Evolutionary conservation across 768 basidiomycete species (phyloP), one percentile per base, ranked within the genome.

Genomic region (Xanthoconium purpureum): DNA sequence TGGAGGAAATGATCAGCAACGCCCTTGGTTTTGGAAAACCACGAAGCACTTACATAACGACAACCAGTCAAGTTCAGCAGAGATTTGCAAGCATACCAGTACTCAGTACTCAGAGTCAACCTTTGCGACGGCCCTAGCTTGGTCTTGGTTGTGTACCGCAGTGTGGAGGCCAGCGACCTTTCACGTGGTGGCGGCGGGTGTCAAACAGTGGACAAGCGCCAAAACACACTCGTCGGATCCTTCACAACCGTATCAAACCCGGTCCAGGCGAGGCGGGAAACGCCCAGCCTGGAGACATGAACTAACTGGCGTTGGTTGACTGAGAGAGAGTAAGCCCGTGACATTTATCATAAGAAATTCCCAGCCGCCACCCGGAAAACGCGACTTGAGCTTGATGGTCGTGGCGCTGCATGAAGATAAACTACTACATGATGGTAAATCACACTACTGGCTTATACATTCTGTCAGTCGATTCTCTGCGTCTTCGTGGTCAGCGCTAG

Each of bases 1-100:
- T n/a, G 48, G 3, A 43, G 40, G 46, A 52, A 55, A 63, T 55
- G 50, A 58, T 69, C 62, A 68, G 72, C 58, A 63, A 52, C 40
- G 57, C n/a, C 49, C 43, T 64, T 45, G 60, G 60, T 58, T 54
- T 60, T 51, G 52, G 36, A 58, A 46, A 56, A 64, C 56, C 58
- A 65, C 56, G 38, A 67, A 61, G 58, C 59, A 71, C 71, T 71
- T 73, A 72, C 70, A 73, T 74, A 74, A 74, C 68, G 36, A 62
- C 47, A 43, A 70, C 42, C 53, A 60, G 62, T 47, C 18, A 52
- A 52, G 59, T 66, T 68, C 55, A 74, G 61, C 50, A 63, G 53
- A 52, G 61, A 53, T 54, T 62, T 56, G 59, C 63, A 56, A 68
- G 62, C 71, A 68, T 72, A 72, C 59, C 66, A 68, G 66, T 33